Conservation (phyloP, 139 green algal genomes). For the Parachlorella kessleri region DNA sequence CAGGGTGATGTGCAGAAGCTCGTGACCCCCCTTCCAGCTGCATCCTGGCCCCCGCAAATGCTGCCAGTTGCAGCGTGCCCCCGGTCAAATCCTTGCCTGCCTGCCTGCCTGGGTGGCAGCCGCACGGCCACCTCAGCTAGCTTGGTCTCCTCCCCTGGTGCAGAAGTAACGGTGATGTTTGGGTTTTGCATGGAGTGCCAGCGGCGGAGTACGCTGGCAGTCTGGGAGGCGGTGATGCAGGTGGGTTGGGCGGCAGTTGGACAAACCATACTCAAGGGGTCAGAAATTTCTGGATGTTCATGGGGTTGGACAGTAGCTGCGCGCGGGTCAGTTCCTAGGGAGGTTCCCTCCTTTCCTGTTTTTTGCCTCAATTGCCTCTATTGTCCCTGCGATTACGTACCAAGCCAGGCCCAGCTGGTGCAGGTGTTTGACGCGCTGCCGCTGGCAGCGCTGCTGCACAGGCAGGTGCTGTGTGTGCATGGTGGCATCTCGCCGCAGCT, state of each 20-base stretch:
- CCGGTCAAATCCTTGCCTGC: not conserved
- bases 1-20: too few species aligned
- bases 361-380: too few species aligned
- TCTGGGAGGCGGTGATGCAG: conserved; percentile 32
- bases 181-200: conserved; percentile 34
- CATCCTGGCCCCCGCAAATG: too few species aligned
- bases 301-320: not conserved
- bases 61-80: not conserved
- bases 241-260: not conserved
- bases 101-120: not conserved
- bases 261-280: not conserved
- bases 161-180: conserved; percentile 9
- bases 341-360: too few species aligned
- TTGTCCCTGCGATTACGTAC: too few species aligned
- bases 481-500: conserved; percentile 53
- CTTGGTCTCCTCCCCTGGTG: not conserved
- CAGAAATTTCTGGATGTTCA: too few species aligned
- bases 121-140: not conserved
- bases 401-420: too few species aligned
- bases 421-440: conserved; percentile 68
- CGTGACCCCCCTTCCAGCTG: too few species aligned
- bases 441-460: conserved; percentile 64
- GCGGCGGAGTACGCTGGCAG: conserved; percentile 21
- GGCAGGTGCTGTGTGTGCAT: conserved; percentile 76
- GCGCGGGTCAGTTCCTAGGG: not conserved